Evolutionary conservation across 2,329 filamentous ascomycete species (phyloP).

Genomic region (Trichophyton schoenleinii): DNA sequence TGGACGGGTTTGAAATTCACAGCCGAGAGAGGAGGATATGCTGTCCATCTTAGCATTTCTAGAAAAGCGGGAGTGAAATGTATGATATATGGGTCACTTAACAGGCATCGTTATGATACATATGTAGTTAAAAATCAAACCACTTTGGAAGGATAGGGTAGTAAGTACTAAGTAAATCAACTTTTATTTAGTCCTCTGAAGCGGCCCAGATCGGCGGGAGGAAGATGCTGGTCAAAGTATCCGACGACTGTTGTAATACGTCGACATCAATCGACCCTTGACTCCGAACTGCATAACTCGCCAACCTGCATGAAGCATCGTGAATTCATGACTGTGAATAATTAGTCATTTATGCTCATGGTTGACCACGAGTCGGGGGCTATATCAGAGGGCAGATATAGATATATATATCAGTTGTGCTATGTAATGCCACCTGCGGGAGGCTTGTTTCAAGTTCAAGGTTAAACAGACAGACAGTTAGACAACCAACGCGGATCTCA

Average conservation of each 20-base stretch:
- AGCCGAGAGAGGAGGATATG: not conserved
- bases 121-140: not conserved
- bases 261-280: not conserved
- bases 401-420: not conserved
- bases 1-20: not conserved
- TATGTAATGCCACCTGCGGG: not conserved
- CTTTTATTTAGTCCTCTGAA: not conserved
- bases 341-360: not conserved
- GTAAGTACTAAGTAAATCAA: not conserved
- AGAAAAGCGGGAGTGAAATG: not conserved
- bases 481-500: not conserved
- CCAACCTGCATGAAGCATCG: not conserved
- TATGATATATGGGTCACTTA: not conserved
- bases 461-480: not conserved
- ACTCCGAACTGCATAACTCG: not conserved
- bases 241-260: not conserved
- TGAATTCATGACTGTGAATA: not conserved
- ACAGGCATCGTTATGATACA: not conserved
- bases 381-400: not conserved
- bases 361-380: not conserved
- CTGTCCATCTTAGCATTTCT: not conserved
- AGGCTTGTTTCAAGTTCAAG: slow-evolving; percentile 1
- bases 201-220: not conserved
- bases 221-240: not conserved
- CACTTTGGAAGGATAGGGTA: no score